phyloP scores from a whole-genome alignment of 192 early-diverging fungal genomes.

The Ramicandelaber brevisporus region DNA sequence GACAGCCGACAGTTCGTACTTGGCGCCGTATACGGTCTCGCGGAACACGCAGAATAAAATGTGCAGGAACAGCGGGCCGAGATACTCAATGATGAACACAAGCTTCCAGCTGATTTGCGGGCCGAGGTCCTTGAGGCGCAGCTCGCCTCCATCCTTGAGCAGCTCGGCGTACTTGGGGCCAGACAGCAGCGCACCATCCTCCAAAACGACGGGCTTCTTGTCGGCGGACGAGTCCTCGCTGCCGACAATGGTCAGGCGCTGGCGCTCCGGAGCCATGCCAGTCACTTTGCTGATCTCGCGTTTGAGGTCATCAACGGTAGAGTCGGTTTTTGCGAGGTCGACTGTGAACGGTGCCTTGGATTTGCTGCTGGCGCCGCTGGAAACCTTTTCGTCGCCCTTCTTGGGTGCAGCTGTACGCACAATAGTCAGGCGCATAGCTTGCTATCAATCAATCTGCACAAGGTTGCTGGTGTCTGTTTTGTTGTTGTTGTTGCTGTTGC shows the following conservation, averaged over 20 bases:
- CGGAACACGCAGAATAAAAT: conserved; percentile 58
- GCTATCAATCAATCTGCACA: no score
- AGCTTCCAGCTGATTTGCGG: conserved; percentile 86
- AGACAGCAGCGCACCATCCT: conserved; percentile 22
- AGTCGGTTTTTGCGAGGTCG: conserved; percentile 24
- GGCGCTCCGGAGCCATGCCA: conserved; percentile 45
- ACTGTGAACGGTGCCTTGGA: conserved; percentile 19
- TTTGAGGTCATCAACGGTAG: conserved; percentile 44
- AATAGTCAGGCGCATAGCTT: conserved; percentile 10
- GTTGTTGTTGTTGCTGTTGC: no score
- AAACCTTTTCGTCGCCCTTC: neutral
- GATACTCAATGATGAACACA: conserved; percentile 83
- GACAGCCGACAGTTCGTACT: conserved; percentile 39
- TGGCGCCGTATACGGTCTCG: conserved; percentile 33
- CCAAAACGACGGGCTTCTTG: conserved; percentile 24
- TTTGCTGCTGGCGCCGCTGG: neutral
- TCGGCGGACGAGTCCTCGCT: conserved; percentile 5
- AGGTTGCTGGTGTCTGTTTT: no score
- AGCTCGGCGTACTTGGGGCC: conserved; percentile 27
- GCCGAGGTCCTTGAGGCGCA: conserved; percentile 47
- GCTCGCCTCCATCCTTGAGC: conserved; percentile 32
- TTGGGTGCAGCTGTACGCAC: conserved; percentile 7
- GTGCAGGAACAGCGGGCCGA: conserved; percentile 71
- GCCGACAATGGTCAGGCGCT: conserved; percentile 40
- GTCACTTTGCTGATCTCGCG: conserved; percentile 33